phyloP scores from a whole-genome alignment of 1,139 yeast species.

The Yamadazyma taylorii region DNA sequence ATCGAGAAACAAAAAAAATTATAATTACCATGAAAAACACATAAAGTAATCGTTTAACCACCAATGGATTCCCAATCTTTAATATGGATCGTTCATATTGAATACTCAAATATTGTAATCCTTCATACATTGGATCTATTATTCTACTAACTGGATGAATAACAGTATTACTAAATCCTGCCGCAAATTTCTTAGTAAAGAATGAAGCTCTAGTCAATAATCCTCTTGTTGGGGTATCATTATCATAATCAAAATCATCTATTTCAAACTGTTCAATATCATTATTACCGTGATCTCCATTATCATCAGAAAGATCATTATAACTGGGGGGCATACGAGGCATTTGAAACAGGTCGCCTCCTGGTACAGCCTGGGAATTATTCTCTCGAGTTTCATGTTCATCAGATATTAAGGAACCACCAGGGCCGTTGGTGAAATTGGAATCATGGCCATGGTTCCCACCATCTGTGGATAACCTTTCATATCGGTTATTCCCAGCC shows the following conservation, averaged over 20 bases:
- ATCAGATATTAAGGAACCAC: too few species aligned
- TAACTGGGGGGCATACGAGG: slow-evolving; percentile 33
- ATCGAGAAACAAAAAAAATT: slow-evolving; percentile 56
- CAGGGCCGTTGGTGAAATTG: background rate
- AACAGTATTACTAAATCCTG: slow-evolving; percentile 43
- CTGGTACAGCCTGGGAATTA: too few species aligned
- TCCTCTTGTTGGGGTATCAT: slow-evolving; percentile 16
- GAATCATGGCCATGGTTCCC: slow-evolving; percentile 4
- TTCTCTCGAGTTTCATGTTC: too few species aligned
- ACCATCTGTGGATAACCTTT: slow-evolving; percentile 3
- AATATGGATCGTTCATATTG: slow-evolving; percentile 59
- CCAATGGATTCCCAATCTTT: slow-evolving; percentile 80
- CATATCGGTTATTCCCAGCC: slow-evolving; percentile 2
- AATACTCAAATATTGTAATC: slow-evolving; percentile 44
- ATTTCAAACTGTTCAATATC: slow-evolving; percentile 44
- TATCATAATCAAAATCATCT: slow-evolving; percentile 28
- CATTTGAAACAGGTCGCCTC: slow-evolving; percentile 8
- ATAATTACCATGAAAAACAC: slow-evolving; percentile 61
- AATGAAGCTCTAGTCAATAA: slow-evolving; percentile 30
- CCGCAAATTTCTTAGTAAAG: slow-evolving; percentile 33
- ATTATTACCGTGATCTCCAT: background rate
- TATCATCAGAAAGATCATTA: slow-evolving; percentile 18
- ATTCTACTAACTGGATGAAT: slow-evolving; percentile 55
- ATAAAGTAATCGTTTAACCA: slow-evolving; percentile 73
- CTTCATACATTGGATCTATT: slow-evolving; percentile 69